phyloP scores from a whole-genome alignment of 768 basidiomycete genomes.

The Coprinopsis marcescibilis region DNA sequence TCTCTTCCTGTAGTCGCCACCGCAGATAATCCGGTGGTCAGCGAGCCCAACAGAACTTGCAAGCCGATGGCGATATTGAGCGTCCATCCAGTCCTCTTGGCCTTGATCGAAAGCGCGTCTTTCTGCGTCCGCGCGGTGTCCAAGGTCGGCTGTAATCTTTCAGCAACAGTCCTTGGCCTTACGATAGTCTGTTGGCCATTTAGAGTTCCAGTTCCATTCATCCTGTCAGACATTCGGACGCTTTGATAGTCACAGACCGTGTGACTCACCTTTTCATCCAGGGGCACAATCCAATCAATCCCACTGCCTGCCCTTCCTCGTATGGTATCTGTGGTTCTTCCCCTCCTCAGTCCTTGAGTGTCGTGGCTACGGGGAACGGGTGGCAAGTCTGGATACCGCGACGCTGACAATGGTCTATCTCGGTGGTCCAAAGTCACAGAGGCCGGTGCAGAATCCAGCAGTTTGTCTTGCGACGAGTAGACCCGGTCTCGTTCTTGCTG shows the following conservation, averaged over 20 bases:
- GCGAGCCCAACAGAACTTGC: conserved; percentile 59
- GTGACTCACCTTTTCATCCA: conserved; percentile 3
- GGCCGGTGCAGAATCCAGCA: neutral
- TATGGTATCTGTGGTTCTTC: neutral
- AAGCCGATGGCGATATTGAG: conserved; percentile 50
- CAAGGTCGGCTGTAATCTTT: conserved; percentile 53
- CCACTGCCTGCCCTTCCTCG: neutral
- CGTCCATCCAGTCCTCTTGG: conserved; percentile 31
- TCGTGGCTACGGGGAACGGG: neutral
- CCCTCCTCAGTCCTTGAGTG: neutral
- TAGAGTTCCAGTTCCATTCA: neutral
- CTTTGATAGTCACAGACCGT: neutral
- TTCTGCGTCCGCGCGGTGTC: conserved; percentile 39
- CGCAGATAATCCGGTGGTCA: conserved; percentile 62
- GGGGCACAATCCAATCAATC: conserved; percentile 3
- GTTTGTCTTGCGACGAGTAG: neutral
- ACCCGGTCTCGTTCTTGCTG: neutral
- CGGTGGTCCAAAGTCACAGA: neutral
- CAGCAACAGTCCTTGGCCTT: conserved; percentile 33
- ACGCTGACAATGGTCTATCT: neutral
- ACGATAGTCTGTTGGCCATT: neutral
- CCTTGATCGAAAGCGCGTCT: conserved; percentile 41
- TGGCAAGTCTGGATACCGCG: neutral
- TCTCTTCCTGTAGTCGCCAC: conserved; percentile 31
- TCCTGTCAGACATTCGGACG: neutral